phyloP scores from a whole-genome alignment of 306 rosid species.

The Arachis stenosperma region DNA sequence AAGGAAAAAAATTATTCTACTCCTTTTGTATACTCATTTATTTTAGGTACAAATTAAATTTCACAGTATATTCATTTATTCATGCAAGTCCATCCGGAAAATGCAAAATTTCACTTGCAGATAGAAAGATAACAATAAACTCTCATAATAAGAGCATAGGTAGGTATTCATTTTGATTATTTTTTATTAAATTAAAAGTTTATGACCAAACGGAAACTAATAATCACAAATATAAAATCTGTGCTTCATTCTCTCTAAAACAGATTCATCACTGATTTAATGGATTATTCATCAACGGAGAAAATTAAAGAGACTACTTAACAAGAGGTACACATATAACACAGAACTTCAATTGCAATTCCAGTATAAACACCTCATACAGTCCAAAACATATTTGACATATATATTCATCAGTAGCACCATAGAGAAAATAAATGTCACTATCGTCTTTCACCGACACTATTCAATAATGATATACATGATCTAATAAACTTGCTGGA shows the following conservation, averaged over 20 bases:
- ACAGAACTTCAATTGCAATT: constrained; percentile 31
- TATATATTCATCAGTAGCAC: constrained; percentile 20
- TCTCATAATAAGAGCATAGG: too few species aligned
- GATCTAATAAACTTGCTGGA: constrained; percentile 12
- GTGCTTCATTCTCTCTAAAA: too few species aligned
- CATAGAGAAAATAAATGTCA: constrained; percentile 7
- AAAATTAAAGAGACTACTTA: not conserved
- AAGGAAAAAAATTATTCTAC: too few species aligned
- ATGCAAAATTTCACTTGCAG: constrained; percentile 7
- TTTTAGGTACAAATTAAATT: too few species aligned
- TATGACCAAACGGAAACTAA: constrained; percentile 1
- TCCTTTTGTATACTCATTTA: too few species aligned
- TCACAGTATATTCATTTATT: not conserved
- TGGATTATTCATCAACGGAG: not conserved
- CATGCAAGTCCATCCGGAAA: constrained; percentile 11
- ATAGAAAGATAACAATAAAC: not conserved
- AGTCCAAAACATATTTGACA: constrained; percentile 8
- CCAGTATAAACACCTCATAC: constrained; percentile 2
- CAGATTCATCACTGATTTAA: constrained; percentile 7
- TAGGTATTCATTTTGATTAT: constrained; percentile 28
- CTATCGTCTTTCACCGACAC: constrained; percentile 21
- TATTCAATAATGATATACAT: not conserved
- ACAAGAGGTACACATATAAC: not conserved
- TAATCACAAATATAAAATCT: not conserved
- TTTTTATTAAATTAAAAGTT: too few species aligned